Base-by-base conservation (phyloP, 1,139 yeast genomes). In the Blastobotrys proliferans region DNA sequence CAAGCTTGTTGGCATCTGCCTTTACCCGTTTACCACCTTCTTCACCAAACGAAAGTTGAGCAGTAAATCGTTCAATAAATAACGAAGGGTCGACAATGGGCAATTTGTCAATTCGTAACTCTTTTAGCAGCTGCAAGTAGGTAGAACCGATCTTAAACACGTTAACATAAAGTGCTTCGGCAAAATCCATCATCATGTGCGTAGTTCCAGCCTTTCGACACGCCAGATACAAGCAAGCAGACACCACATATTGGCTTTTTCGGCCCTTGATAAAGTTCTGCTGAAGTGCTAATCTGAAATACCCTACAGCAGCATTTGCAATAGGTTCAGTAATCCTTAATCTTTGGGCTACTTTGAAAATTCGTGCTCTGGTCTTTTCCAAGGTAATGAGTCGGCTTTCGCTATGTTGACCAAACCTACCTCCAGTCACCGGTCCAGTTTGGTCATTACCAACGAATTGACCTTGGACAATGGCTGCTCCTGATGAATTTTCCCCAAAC, bases 61-160 rank as follows among this genome's bases (percentile, higher is more conserved):
- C 94, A 0, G 94, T 95, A 69, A 92, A 94, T 61, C 94, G 94
- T 59, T 86, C 95, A 41, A 92, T 88, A 59, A 85, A 94, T 33
- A 94, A 68, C 0, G 96, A 85, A 3, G 98, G 98, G 59, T 92
- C 99, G 1, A 95, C 94, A 29, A 87, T 65, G 0, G 97, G 97
- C 38, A 94, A 67, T 10, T 28, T 19, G 11, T 19, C 17, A 39
- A 88, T 84, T 53, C 83, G 84, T 45, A 92, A 69, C 4, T 81
- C 77, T 59, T 85, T 84, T 10, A 92, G 95, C 79, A 92, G 78
- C 61, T 90, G 90, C 47, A 92, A 70, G 59, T 88, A 92, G 0
- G 98, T 92, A 1, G 97, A 95, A 35, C 99, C 99, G 41, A 92
- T 79, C 2, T 95, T 85, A 63, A 83, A 92, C 1, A 92, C 98